Evolutionary conservation across 2,329 filamentous ascomycete genomes (phyloP), one percentile per base, ranked within the genome.

Genomic region (Tolypocladium endophyticum): DNA sequence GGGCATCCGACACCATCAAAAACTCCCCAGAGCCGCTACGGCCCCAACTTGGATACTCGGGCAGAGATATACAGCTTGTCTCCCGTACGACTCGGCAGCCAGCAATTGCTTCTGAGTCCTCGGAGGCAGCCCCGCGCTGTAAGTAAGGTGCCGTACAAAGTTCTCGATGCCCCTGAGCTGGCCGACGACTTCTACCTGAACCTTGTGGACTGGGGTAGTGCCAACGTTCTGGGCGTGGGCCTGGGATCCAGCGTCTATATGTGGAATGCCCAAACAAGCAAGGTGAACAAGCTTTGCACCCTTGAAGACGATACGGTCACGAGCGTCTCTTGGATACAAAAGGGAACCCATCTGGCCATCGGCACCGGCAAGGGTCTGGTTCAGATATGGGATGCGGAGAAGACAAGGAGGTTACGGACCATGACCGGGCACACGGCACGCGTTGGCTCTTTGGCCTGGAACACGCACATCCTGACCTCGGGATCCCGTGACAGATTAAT

Each of bases 121-220:
- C 84, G 92, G 63, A 90, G 94, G 67, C 90, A 94, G 64, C 91
- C 93, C 2, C 82, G 94, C 64, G 88, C 90, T 36, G 91, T 99
- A 25, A 93, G 90, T 73, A 97, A 97, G 73, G 93, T 97, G 0
- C 94, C 94, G 0, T 99, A 95, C 76, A 99, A 99, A 74, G 94
- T 99, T 1, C 80, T 99, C 12, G 94, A 99, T 77, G 94, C 94
- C 0, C 94, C 94, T 1, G 94, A 97, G 71, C 77, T 99, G 54
- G 92, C 93, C 35, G 94, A 99, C 69, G 94, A 99, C 71, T 99
- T 97, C 73, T 99, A 99, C 69, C 80, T 99, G 41, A 99, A 99
- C 68, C 78, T 99, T 33, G 93, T 99, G 3, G 94, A 99, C 70
- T 99, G 94, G 94, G 94, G 94, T 52, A 95, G 90, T 67, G 92